Evolutionary conservation across 306 rosid genomes (phyloP).

Genomic region (Urtica urens): DNA sequence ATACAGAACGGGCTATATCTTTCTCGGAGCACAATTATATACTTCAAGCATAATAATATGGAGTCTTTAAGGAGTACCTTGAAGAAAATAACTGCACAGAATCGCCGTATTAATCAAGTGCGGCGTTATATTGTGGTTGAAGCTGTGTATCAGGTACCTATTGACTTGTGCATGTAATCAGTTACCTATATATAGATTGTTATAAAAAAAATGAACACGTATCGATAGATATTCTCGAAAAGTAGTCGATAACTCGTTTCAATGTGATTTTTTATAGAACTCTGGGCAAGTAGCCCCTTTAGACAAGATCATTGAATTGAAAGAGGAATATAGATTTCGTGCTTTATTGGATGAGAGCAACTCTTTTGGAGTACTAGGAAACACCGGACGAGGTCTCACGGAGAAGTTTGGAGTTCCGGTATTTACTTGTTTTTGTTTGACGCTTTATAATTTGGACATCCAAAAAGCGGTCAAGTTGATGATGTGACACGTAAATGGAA

Average conservation of each 20-base stretch:
- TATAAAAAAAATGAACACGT: too few relatives aligned
- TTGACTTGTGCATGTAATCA: too few relatives aligned
- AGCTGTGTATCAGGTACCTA: slow-evolving; percentile 80
- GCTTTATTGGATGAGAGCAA: slow-evolving; percentile 95
- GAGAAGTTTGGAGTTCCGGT: slow-evolving; percentile 70
- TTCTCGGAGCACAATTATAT: slow-evolving; percentile 84
- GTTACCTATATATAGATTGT: too few relatives aligned
- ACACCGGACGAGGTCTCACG: slow-evolving; percentile 86
- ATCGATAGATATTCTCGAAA: too few relatives aligned
- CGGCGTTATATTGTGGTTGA: slow-evolving; percentile 97
- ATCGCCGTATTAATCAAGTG: slow-evolving; percentile 56
- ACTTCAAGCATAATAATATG: slow-evolving; percentile 91
- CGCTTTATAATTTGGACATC: too few relatives aligned
- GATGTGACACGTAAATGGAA: slow-evolving; percentile 22
- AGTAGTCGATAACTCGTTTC: too few relatives aligned
- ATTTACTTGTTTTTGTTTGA: slow-evolving; percentile 16
- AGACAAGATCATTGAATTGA: slow-evolving; percentile 76
- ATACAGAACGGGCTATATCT: slow-evolving; percentile 93
- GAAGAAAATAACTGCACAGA: slow-evolving; percentile 53
- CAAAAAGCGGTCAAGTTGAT: too few relatives aligned
- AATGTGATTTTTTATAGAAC: slow-evolving; percentile 42
- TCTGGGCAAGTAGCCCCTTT: slow-evolving; percentile 96
- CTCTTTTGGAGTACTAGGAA: slow-evolving; percentile 93
- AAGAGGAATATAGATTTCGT: slow-evolving; percentile 79
- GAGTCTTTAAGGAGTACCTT: slow-evolving; percentile 62